A percentile compares a stretch with the other conserved stretches of the same genome.
phyloP scores from a whole-genome alignment of 495 filamentous ascomycete species.

The Podospora pseudopauciseta region DNA sequence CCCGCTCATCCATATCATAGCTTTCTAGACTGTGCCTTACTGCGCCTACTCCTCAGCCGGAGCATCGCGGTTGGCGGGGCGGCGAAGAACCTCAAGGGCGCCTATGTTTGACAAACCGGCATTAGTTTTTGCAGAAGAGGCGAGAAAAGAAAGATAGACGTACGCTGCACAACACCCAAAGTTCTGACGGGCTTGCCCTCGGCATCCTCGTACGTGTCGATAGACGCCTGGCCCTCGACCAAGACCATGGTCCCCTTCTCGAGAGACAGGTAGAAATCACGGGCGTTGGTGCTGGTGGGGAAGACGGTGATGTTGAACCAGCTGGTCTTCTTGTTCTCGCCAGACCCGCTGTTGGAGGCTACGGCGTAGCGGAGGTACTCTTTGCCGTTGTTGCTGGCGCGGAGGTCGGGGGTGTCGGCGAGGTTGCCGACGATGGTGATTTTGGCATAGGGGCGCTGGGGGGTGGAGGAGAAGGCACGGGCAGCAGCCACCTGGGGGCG shows the following conservation, averaged over 20 bases:
- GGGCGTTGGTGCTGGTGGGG: conserved; percentile 52
- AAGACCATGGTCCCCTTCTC: conserved; percentile 72
- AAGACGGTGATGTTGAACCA: conserved; percentile 75
- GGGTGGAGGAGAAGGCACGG: conserved; percentile 54
- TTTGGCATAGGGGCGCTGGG: conserved; percentile 55
- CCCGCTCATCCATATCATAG: neutral
- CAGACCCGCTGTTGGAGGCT: conserved; percentile 53
- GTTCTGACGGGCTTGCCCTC: conserved; percentile 57
- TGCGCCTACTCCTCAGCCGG: neutral
- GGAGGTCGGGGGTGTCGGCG: conserved; percentile 64
- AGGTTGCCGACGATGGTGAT: conserved; percentile 76
- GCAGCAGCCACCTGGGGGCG: conserved; percentile 33
- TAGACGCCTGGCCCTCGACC: conserved; percentile 68
- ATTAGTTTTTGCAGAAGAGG: neutral
- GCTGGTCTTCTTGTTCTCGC: conserved; percentile 63
- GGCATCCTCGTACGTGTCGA: conserved; percentile 56
- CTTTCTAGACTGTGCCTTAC: neutral
- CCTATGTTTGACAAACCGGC: conserved; percentile 32
- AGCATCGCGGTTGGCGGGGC: neutral
- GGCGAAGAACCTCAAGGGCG: conserved; percentile 43
- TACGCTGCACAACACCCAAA: conserved; percentile 72
- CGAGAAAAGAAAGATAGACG: conserved; percentile 29
- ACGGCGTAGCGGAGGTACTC: conserved; percentile 68
- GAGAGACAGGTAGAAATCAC: conserved; percentile 61
- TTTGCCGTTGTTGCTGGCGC: conserved; percentile 58